phyloP scores from a whole-genome alignment of 2,329 filamentous ascomycete genomes.

The Trichoderma citrinoviride region DNA sequence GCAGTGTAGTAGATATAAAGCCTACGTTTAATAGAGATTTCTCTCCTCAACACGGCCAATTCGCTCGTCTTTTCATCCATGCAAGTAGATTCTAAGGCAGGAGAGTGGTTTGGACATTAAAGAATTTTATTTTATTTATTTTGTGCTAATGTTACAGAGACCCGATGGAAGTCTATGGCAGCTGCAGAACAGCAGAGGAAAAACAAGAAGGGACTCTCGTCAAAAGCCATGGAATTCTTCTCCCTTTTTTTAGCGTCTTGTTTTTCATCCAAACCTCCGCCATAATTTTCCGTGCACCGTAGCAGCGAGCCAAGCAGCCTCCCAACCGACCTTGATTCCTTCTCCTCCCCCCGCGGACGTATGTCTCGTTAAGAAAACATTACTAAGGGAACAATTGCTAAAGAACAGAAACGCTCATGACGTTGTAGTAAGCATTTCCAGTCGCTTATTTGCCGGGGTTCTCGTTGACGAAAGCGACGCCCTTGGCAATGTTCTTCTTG shows the following conservation, averaged over 20 bases:
- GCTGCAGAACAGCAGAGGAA: slow-evolving; percentile 31
- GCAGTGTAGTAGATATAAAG: background rate
- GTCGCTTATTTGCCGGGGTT: slow-evolving; percentile 58
- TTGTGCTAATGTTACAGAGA: slow-evolving; percentile 38
- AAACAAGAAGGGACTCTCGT: slow-evolving; percentile 21
- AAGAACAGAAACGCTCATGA: background rate
- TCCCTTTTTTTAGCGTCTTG: slow-evolving; percentile 15
- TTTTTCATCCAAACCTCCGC: slow-evolving; percentile 19
- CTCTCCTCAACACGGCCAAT: background rate
- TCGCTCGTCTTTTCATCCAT: background rate
- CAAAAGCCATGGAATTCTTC: slow-evolving; percentile 27
- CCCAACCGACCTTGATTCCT: slow-evolving; percentile 17
- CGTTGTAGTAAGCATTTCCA: background rate
- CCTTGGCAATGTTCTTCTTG: slow-evolving; percentile 96
- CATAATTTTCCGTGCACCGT: slow-evolving; percentile 16
- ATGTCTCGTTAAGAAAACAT: background rate
- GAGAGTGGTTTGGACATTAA: background rate
- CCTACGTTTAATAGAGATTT: slow-evolving; percentile 11
- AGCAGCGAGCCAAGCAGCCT: too few species aligned
- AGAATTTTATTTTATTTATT: slow-evolving; percentile 1
- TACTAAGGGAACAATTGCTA: background rate
- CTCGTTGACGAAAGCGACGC: slow-evolving; percentile 58
- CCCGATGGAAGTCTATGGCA: slow-evolving; percentile 36
- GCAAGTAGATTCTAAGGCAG: background rate
- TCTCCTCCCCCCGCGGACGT: background rate